Conservation (phyloP, 1,284 basidiomycete species). For the Taiwanofungus camphoratus region DNA sequence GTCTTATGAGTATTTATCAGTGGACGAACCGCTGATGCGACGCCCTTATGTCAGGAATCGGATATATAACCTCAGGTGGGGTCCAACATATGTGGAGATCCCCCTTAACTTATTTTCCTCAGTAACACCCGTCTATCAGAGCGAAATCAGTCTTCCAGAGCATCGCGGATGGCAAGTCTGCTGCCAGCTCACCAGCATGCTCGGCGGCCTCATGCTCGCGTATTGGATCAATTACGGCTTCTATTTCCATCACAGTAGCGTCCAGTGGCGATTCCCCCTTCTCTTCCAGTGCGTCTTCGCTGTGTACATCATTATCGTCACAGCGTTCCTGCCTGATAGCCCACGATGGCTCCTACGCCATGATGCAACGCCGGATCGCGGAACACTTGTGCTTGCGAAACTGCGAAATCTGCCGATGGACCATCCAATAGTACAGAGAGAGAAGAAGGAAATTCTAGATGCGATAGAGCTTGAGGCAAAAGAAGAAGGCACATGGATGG, state of each 20-base stretch:
- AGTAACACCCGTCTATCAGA: constrained; percentile 23
- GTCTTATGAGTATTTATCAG: no score
- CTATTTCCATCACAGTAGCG: constrained; percentile 32
- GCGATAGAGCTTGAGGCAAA: constrained; percentile 10
- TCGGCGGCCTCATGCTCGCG: constrained; percentile 21
- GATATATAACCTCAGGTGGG: constrained; percentile 12
- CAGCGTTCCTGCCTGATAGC: constrained; percentile 34
- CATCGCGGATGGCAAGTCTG: constrained; percentile 19
- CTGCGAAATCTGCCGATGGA: constrained; percentile 8
- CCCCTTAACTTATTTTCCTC: background rate
- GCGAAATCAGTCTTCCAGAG: constrained; percentile 17
- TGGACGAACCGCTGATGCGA: no score
- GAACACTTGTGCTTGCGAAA: constrained; percentile 8
- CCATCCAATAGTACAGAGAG: constrained; percentile 6
- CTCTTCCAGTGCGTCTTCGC: constrained; percentile 39
- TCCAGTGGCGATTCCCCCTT: constrained; percentile 41
- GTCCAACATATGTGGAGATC: no score
- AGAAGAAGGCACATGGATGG: constrained; percentile 11
- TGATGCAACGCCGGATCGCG: constrained; percentile 20
- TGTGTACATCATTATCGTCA: constrained; percentile 33
- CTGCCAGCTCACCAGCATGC: constrained; percentile 20
- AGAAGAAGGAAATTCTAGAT: constrained; percentile 8
- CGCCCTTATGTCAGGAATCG: constrained; percentile 7
- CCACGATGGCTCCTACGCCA: constrained; percentile 41
- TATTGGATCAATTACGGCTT: constrained; percentile 46